Evolutionary conservation across 2,329 filamentous ascomycete species (phyloP), one percentile per base, ranked within the genome.

Genomic region (Didymella pinodella): DNA sequence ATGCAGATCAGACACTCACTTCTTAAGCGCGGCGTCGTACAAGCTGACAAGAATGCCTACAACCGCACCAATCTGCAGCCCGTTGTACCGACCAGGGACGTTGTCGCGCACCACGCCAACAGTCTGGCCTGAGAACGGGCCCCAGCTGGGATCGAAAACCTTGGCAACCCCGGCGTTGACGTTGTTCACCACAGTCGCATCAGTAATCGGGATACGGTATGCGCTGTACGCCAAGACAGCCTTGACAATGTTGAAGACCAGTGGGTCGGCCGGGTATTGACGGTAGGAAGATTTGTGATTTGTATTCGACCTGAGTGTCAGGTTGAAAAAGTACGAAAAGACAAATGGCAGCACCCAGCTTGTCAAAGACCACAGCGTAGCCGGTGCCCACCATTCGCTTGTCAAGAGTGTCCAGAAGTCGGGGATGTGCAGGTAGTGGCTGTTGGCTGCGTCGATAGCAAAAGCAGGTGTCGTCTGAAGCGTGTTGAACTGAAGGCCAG

Each of bases 171-270:
- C 86, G 4, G 69, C 59, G 26, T 68, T 48, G 5, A 67, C 58
- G 26, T 68, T 47, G 50, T 65, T 68, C 6, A 62, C 59, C 25
- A 69, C 18, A n/a, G 52, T 48, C 4, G 64, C 49, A 26, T 65
- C 59, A 18, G 61, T 54, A 10, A 57, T 59, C 28, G 68, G 65
- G 28, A 70, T 51, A 10, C 84, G 86, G 74, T 93, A 97, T 18
- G 97, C 88, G 32, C 94, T 84, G 76, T 90, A 97, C 7, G 91
- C 88, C 59, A 93, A 78, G 54, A 98, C 75, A 0, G 90, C 93
- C 82, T 97, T 97, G 68, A 87, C 87, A 57, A 98, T 88, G 80
- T 93, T 96, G 80, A 96, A 99, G 22, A 89, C 90, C 73, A 98
- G 81, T 4, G 93, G 93, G 75, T 99, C 95, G 64, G 94, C 87